Percentiles rank a stretch among this genome's conserved stretches.
phyloP scores from a whole-genome alignment of 345 rosid genomes.

The Trapa bicornis region DNA sequence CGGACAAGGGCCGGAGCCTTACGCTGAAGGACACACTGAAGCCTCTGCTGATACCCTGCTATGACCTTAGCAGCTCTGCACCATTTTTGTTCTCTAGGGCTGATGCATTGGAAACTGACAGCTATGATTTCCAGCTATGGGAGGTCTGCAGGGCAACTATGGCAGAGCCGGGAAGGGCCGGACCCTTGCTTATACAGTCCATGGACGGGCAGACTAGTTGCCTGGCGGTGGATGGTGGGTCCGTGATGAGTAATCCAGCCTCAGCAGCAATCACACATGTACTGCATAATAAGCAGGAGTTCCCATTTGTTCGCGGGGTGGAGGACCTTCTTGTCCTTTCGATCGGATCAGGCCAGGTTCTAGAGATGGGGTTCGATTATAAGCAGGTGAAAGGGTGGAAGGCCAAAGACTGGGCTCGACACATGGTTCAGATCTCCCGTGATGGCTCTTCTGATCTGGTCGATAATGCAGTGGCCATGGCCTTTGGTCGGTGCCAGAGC shows the following conservation, averaged over 20 bases:
- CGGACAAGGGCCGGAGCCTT: slow-evolving; percentile 32
- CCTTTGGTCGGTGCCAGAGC: slow-evolving; percentile 66
- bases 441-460: slow-evolving; percentile 79
- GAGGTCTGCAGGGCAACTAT: slow-evolving; percentile 91
- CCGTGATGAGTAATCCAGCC: slow-evolving; percentile 79
- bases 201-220: slow-evolving; percentile 63
- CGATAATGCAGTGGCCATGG: slow-evolving; percentile 93
- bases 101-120: slow-evolving; percentile 82
- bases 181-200: slow-evolving; percentile 56
- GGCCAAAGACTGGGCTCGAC: slow-evolving; percentile 84
- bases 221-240: slow-evolving; percentile 75
- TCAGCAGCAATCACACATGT: slow-evolving; percentile 97
- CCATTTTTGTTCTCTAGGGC: slow-evolving; percentile 94
- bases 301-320: slow-evolving; percentile 87
- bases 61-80: slow-evolving; percentile 73
- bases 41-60: slow-evolving; percentile 82
- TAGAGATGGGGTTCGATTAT: slow-evolving; percentile 51
- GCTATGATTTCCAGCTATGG: slow-evolving; percentile 69
- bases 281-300: slow-evolving; percentile 90
- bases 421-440: slow-evolving; percentile 65
- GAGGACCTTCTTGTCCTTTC: slow-evolving; percentile 87
- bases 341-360: slow-evolving; percentile 70
- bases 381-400: slow-evolving; percentile 68
- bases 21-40: slow-evolving; percentile 82
- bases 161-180: slow-evolving; percentile 68